A percentile compares a stretch with the other conserved stretches of the same genome.
phyloP scores from a whole-genome alignment of 345 rosid species.

The Geranium brycei region DNA sequence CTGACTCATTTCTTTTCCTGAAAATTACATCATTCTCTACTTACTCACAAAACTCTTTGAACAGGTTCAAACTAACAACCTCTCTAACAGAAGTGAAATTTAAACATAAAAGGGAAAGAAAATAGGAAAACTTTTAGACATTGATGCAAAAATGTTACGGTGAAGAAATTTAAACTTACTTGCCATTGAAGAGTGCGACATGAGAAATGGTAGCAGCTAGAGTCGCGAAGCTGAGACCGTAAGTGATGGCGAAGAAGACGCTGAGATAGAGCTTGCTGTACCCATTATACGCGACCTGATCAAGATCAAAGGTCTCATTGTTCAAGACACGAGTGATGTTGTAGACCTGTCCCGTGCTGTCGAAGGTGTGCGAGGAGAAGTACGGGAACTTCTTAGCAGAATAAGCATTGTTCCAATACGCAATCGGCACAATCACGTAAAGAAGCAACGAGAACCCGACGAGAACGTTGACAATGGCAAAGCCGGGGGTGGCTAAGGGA shows the following conservation, averaged over 20 bases:
- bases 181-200: constrained; percentile 56
- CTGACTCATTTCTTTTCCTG: too few species aligned
- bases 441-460: constrained; percentile 39
- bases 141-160: too few species aligned
- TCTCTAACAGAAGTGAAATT: too few species aligned
- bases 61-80: too few species aligned
- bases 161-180: constrained; percentile 10
- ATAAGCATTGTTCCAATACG: constrained; percentile 35
- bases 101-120: too few species aligned
- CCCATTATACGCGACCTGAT: constrained; percentile 23
- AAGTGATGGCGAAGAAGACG: constrained; percentile 39
- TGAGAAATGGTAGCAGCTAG: constrained; percentile 48
- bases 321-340: constrained; percentile 48
- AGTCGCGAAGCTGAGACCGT: constrained; percentile 56
- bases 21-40: too few species aligned
- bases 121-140: too few species aligned
- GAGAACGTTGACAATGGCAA: constrained; percentile 44
- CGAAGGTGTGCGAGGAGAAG: constrained; percentile 36
- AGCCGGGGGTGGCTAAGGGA: constrained; percentile 63
- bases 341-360: constrained; percentile 28
- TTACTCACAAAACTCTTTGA: too few species aligned
- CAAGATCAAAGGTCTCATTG: constrained; percentile 24
- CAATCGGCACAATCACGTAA: constrained; percentile 42
- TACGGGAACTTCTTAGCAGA: constrained; percentile 51
- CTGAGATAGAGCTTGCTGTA: constrained; percentile 71